A percentile compares a stretch with the other conserved stretches of the same genome.
These are phyloP conservation scores for Apiospora pterosperma DNA, from an alignment of 2,329 filamentous ascomycete species.

Conservation along the genomic window DNA sequence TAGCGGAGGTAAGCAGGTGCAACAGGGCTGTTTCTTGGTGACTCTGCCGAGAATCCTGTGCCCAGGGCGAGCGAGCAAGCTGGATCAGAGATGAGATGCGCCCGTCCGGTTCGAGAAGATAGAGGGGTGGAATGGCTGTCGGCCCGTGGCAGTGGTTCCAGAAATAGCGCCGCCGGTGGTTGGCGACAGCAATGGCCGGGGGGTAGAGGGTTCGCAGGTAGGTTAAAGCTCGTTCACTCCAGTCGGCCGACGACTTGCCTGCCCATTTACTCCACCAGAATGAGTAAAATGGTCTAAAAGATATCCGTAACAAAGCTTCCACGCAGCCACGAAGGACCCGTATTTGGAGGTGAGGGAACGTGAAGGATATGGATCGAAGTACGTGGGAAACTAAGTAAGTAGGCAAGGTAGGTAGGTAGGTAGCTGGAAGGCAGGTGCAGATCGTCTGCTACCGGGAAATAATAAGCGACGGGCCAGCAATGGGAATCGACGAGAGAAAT, in stretches of 20 bases:
- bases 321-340: neutral
- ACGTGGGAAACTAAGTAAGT: neutral
- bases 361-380: neutral
- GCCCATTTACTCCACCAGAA: neutral
- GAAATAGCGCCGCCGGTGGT: conserved; percentile 1
- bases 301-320: neutral
- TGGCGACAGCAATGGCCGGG: conserved; percentile 5
- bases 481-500: conserved; percentile 7
- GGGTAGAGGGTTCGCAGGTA: neutral
- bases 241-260: neutral
- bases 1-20: neutral
- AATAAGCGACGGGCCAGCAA: conserved; percentile 1
- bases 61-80: neutral
- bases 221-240: neutral
- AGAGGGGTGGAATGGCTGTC: neutral
- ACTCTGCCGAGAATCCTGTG: neutral
- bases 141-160: conserved; percentile 3
- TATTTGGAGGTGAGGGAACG: neutral
- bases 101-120: conserved; percentile 2
- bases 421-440: neutral
- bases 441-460: neutral
- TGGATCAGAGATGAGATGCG: neutral
- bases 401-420: neutral
- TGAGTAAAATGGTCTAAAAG: neutral
- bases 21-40: neutral